Evolutionary conservation across 805 yeast species (phyloP), one percentile per base, ranked within the genome.

Genomic region (Candida alai): DNA sequence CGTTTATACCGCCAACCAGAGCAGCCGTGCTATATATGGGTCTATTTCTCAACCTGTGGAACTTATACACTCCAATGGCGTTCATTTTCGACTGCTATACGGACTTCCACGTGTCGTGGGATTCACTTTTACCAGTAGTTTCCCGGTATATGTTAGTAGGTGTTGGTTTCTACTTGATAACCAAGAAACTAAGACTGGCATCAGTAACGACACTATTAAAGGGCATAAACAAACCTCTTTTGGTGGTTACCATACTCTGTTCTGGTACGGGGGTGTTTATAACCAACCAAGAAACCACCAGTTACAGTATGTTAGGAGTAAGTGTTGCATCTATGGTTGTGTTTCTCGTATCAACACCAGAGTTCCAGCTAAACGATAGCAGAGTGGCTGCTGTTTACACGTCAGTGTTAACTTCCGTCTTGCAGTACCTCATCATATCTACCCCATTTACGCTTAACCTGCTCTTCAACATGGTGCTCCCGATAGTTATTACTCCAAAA

Each of bases 31-130:
- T 59, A 16, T 45, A 36, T 18, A 42, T 62, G 25, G 62, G 66
- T 10, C 41, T 61, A 13, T 61, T 52, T 36, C 37, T 59, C 35
- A 52, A 52, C 35, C 45, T 39, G 7, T 49, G 50, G 50, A 62
- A 61, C 32, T 34, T 53, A n/a, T 56, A 52, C 39, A 55, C 66
- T 6, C 45, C 53, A n/a, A 15, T 53, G 16, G 51, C 55, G 18
- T 47, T 60, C 22, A 19, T 56, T 3, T 44, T 45, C 18, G 67
- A 62, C 31, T 14, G 53, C 7, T 53, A 43, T 30, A 30, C 23
- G n/a, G 39, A 41, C 7, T 40, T 33, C 22, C 31, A 19, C 4
- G 27, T 37, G 19, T 32, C 28, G 9, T 26, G 23, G 22, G 22
- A 37, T 13, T 28, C 28, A 6, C 21, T 38, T 5, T 6, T 27